These are phyloP conservation scores for Aspergillus sp. DNA, from an alignment of 2,329 filamentous ascomycete species.

Conservation along the genomic window DNA sequence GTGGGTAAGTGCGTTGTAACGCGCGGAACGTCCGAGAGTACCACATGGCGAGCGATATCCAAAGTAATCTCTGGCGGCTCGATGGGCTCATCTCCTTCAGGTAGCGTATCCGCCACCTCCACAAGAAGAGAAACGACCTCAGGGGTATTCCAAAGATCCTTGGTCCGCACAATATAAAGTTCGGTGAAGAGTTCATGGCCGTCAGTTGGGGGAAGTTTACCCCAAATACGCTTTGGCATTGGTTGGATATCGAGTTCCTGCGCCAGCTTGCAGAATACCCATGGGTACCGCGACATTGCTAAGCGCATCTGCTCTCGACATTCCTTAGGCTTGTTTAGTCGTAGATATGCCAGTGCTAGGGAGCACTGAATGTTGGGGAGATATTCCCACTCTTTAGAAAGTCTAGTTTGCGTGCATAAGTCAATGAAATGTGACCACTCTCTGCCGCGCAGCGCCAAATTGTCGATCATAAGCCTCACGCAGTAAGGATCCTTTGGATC, in stretches of 20 bases:
- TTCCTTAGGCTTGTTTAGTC: constrained; percentile 64
- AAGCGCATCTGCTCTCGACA: constrained; percentile 64
- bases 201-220: constrained; percentile 64
- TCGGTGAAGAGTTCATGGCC: constrained; percentile 69
- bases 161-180: constrained; percentile 73
- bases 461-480: constrained; percentile 76
- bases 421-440: constrained; percentile 75
- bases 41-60: constrained; percentile 71
- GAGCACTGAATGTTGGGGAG: constrained; percentile 75
- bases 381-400: constrained; percentile 53
- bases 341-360: constrained; percentile 71
- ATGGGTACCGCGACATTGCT: constrained; percentile 74
- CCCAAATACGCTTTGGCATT: constrained; percentile 80
- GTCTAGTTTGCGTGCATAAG: constrained; percentile 56
- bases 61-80: constrained; percentile 49
- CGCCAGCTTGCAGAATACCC: constrained; percentile 79
- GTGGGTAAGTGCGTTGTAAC: constrained; percentile 71
- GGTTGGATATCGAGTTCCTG: constrained; percentile 74
- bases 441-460: constrained; percentile 77
- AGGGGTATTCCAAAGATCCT: constrained; percentile 82
- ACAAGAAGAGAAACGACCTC: constrained; percentile 68
- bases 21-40: constrained; percentile 71
- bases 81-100: constrained; percentile 43
- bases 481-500: constrained; percentile 80
- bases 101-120: constrained; percentile 62